Percentiles rank a stretch among this genome's conserved stretches.
These are phyloP conservation scores for Tolypocladium amazonense DNA, from an alignment of 2,329 filamentous ascomycete species.

Conservation along the genomic window DNA sequence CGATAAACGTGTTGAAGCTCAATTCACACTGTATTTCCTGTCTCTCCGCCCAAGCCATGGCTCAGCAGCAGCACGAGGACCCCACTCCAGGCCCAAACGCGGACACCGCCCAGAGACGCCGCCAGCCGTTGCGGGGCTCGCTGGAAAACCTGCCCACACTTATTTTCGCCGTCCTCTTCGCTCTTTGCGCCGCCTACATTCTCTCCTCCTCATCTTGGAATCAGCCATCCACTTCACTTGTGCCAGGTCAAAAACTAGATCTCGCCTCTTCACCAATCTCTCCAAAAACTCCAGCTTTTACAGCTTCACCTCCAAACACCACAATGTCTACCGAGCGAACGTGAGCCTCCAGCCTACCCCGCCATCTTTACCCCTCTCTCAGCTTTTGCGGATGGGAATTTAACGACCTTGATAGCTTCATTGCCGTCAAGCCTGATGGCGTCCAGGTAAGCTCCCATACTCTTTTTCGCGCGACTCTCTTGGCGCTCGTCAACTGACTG, in stretches of 20 bases:
- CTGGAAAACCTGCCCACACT: constrained; percentile 32
- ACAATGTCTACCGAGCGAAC: constrained; percentile 77
- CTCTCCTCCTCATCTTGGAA: constrained; percentile 6
- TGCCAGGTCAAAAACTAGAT: constrained; percentile 9
- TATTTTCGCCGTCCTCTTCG: constrained; percentile 28
- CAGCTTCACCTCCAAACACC: constrained; percentile 19
- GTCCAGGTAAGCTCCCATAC: constrained; percentile 66
- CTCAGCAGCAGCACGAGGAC: not conserved
- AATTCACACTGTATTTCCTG: not conserved
- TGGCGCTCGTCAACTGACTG: constrained; percentile 9
- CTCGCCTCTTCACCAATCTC: constrained; percentile 8
- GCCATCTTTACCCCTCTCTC: constrained; percentile 16
- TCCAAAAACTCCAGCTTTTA: constrained; percentile 10
- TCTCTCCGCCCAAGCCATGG: not conserved
- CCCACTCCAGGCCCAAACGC: not conserved
- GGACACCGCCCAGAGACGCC: not conserved
- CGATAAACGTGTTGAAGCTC: not conserved
- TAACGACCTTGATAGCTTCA: constrained; percentile 61
- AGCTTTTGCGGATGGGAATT: constrained; percentile 3
- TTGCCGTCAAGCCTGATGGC: constrained; percentile 99
- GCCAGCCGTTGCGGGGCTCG: constrained; percentile 17
- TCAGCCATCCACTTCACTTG: constrained; percentile 13
- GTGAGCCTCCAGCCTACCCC: constrained; percentile 43
- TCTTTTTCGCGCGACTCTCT: not conserved
- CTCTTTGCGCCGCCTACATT: constrained; percentile 24